Conservation (phyloP, 352 stramenopile species). For the Phytophthora vignae region DNA sequence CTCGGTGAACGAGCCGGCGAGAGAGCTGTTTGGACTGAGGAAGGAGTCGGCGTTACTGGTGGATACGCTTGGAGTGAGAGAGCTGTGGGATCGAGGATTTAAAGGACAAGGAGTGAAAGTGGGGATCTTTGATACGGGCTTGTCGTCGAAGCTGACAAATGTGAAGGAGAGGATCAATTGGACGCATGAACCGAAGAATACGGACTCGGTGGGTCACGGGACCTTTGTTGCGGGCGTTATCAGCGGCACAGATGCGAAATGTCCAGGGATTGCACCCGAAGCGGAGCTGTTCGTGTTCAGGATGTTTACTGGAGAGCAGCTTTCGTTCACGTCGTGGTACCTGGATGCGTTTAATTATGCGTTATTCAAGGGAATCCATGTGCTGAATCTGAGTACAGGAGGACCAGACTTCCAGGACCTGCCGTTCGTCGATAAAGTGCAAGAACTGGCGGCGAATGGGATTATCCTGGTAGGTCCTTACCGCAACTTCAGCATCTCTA, state of each 20-base stretch:
- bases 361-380: conserved; percentile 73
- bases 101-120: conserved; percentile 83
- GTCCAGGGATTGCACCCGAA: conserved; percentile 81
- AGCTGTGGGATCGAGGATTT: conserved; percentile 66
- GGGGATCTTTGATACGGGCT: conserved; percentile 88
- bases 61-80: conserved; percentile 59
- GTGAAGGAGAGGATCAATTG: conserved; percentile 88
- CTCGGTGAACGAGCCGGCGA: conserved; percentile 22
- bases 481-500: neutral
- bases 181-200: conserved; percentile 84
- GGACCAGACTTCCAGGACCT: conserved; percentile 86
- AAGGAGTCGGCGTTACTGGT: conserved; percentile 49
- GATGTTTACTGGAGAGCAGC: conserved; percentile 87
- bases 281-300: conserved; percentile 83
- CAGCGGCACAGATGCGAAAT: conserved; percentile 59
- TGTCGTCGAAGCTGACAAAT: conserved; percentile 64
- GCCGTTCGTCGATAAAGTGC: conserved; percentile 91
- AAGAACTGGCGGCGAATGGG: conserved; percentile 79
- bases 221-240: conserved; percentile 89
- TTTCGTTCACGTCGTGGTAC: conserved; percentile 92
- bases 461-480: conserved; percentile 68
- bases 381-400: conserved; percentile 90
- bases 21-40: conserved; percentile 27
- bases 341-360: conserved; percentile 92
- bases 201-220: conserved; percentile 80